These are phyloP conservation scores for Glycyrrhiza uralensis DNA, from an alignment of 306 rosid species.

Conservation along the genomic window DNA sequence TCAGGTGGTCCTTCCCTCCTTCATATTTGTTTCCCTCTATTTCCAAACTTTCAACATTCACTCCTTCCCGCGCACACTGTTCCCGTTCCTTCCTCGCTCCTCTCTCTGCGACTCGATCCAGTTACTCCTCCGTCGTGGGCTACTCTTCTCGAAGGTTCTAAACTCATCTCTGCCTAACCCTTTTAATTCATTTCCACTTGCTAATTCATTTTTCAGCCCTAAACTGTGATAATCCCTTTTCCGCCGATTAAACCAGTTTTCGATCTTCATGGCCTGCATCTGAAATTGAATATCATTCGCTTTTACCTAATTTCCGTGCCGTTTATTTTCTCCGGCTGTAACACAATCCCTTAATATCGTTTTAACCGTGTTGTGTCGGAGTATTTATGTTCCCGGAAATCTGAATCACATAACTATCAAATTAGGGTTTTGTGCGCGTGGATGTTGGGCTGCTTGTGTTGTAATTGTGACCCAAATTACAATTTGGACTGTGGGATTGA, in stretches of 20 bases:
- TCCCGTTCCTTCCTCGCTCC: background rate
- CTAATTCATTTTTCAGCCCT: background rate
- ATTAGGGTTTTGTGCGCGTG: constrained; percentile 25
- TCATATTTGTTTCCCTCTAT: background rate
- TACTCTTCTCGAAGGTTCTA: constrained; percentile 31
- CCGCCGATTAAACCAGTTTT: background rate
- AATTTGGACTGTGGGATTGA: background rate
- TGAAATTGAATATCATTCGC: background rate
- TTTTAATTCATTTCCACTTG: background rate
- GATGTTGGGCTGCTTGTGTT: background rate
- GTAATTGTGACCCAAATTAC: background rate
- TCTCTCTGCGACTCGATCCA: background rate
- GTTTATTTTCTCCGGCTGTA: background rate
- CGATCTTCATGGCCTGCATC: background rate
- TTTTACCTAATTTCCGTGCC: background rate
- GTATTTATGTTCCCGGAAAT: background rate
- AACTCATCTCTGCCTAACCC: background rate
- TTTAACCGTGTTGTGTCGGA: background rate
- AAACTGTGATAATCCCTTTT: background rate
- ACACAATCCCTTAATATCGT: background rate
- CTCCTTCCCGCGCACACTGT: constrained; percentile 31
- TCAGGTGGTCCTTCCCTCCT: background rate
- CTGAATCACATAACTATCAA: background rate
- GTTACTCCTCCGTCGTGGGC: background rate
- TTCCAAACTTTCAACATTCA: constrained; percentile 21